phyloP scores from a whole-genome alignment of 1,284 basidiomycete genomes.

The Hemileia vastatrix region DNA sequence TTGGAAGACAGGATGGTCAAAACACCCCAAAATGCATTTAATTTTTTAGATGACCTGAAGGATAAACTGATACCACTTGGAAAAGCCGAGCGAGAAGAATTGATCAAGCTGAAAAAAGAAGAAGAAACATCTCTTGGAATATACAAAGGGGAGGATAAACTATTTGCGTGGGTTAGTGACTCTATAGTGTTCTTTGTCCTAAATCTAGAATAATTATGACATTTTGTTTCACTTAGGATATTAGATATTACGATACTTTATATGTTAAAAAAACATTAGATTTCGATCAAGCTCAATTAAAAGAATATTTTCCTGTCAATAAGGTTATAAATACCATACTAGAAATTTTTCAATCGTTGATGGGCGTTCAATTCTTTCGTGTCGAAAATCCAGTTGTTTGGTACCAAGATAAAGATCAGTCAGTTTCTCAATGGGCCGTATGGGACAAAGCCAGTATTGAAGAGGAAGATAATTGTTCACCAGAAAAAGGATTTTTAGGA shows the following conservation, averaged over 20 bases:
- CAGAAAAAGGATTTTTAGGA: no score
- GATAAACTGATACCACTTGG: slow-evolving; percentile 62
- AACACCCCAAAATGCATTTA: slow-evolving; percentile 53
- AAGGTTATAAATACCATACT: slow-evolving; percentile 67
- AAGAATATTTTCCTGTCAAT: slow-evolving; percentile 73
- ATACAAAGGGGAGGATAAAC: slow-evolving; percentile 58
- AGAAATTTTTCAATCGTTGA: slow-evolving; percentile 64
- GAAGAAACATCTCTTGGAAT: slow-evolving; percentile 55
- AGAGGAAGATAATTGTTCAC: no score
- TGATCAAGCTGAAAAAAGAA: slow-evolving; percentile 61
- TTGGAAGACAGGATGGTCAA: slow-evolving; percentile 79
- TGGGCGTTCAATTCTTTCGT: slow-evolving; percentile 61
- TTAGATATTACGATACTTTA: not conserved
- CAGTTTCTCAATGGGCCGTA: no score
- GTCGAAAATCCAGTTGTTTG: slow-evolving; percentile 51
- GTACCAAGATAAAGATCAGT: slow-evolving; percentile 72
- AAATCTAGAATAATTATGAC: slow-evolving; percentile 19
- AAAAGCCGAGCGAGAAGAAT: slow-evolving; percentile 54
- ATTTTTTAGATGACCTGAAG: slow-evolving; percentile 63
- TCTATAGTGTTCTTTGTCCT: slow-evolving; percentile 25
- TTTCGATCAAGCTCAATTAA: slow-evolving; percentile 64
- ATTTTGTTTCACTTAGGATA: slow-evolving; percentile 55
- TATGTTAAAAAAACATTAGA: slow-evolving; percentile 47
- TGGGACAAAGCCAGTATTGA: no score
- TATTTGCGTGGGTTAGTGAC: slow-evolving; percentile 61